Conservation (phyloP, 1,284 basidiomycete genomes). For the Tremellales sp. region DNA sequence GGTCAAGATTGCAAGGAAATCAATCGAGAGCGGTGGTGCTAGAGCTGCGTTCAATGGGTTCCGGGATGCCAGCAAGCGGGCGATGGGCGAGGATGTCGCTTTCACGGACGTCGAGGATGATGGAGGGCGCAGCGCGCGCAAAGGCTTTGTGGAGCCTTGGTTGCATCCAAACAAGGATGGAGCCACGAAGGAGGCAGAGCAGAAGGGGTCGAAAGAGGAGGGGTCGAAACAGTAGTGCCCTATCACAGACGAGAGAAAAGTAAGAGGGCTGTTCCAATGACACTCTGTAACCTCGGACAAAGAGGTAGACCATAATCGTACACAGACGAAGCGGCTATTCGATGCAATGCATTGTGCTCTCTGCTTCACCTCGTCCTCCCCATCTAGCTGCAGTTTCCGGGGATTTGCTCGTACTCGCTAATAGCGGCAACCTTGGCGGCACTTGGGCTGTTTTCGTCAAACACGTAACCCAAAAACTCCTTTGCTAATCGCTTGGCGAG, state of each 20-base stretch:
- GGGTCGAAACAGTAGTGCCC: background rate
- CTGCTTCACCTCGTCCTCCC: background rate
- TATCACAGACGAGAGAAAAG: too few relatives aligned
- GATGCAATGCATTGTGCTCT: background rate
- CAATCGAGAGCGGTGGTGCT: slow-evolving; percentile 67
- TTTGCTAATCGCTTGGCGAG: slow-evolving; percentile 46
- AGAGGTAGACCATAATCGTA: too few relatives aligned
- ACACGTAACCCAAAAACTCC: slow-evolving; percentile 51
- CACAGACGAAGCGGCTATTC: background rate
- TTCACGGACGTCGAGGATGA: slow-evolving; percentile 42
- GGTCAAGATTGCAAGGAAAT: slow-evolving; percentile 65
- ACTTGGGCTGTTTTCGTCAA: slow-evolving; percentile 44
- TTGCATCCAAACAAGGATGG: slow-evolving; percentile 17
- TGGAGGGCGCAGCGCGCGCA: slow-evolving; percentile 48
- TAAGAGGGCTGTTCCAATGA: too few relatives aligned
- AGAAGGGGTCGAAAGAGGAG: too few relatives aligned
- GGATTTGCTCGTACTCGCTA: slow-evolving; percentile 27
- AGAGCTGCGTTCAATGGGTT: slow-evolving; percentile 65
- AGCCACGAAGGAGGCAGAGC: background rate
- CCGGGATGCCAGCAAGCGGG: slow-evolving; percentile 47
- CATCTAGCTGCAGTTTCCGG: background rate
- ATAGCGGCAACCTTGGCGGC: slow-evolving; percentile 50
- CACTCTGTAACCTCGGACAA: too few relatives aligned
- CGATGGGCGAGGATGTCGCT: slow-evolving; percentile 43
- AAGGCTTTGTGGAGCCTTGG: slow-evolving; percentile 48